Evolutionary conservation across 176 grass and related monocot genomes (phyloP).

Genomic region (Calamus simplicifolius): DNA sequence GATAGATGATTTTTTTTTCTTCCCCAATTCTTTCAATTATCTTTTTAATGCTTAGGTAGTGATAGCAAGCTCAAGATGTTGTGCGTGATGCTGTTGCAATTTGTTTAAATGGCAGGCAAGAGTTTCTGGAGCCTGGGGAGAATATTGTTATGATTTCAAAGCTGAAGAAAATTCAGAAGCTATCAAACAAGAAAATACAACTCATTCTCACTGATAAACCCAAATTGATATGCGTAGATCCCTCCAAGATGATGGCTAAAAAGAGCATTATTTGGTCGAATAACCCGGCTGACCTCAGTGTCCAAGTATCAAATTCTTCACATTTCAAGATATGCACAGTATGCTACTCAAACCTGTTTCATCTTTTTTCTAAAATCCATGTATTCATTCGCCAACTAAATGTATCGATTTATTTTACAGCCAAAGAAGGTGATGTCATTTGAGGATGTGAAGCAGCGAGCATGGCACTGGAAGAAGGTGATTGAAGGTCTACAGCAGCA

Average conservation of each 20-base stretch:
- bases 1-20: too few species aligned
- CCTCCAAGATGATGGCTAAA: constrained; percentile 82
- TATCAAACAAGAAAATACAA: constrained; percentile 94
- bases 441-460: constrained; percentile 78
- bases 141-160: constrained; percentile 85
- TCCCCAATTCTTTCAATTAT: too few species aligned
- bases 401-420: constrained; percentile 27
- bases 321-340: constrained; percentile 96
- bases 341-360: constrained; percentile 8
- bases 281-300: constrained; percentile 56
- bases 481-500: constrained; percentile 81
- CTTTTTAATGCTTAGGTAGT: too few species aligned
- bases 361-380: neutral
- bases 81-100: neutral
- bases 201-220: constrained; percentile 91
- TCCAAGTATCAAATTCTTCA: constrained; percentile 66
- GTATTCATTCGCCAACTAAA: neutral
- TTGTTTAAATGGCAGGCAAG: constrained; percentile 51
- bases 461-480: constrained; percentile 92
- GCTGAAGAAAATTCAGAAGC: constrained; percentile 94
- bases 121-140: constrained; percentile 80
- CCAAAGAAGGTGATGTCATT: constrained; percentile 82
- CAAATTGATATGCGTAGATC: constrained; percentile 83
- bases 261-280: constrained; percentile 73
- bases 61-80: neutral